Base-by-base conservation (phyloP, 2,329 filamentous ascomycete genomes). In the Nigrospora sphaerica region DNA sequence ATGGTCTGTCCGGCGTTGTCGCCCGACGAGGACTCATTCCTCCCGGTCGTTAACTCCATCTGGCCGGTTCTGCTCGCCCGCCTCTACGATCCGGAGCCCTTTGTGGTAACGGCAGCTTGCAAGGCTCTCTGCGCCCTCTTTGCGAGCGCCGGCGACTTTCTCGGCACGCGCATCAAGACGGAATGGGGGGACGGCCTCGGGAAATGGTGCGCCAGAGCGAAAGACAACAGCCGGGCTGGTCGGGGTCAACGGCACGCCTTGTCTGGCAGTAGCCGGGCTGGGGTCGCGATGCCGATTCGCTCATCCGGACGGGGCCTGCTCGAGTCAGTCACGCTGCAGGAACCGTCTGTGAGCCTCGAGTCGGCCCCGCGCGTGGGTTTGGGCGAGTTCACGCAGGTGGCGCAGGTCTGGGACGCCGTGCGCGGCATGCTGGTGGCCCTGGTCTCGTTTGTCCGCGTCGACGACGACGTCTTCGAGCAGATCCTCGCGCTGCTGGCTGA, bases 41-140 rank as follows among this genome's bases (percentile, higher is more conserved):
- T 98, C 2, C 93, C 93, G 0, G 75, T 97, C 0, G 82, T 97
- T 55, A 93, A 97, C 64, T 84, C 86, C 3, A 72, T 97, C 9
- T 98, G 92, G 92, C 90, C 91, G 0, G 85, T 95, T 7, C 70
- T 95, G 6, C 69, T 85, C 2, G 72, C 75, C n/a, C 75, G 83
- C 19, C 70, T 89, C 6, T 78, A 81, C 53, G 86, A 89, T 52
- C 53, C 67, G 4, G 83, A 89, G 62, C 69, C 79, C 0, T 86
- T 82, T 58, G 78, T 96, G 11, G 77, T 78, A 3, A 76, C 85
- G 10, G 80, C 83, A 14, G 83, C 89, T 6, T 82, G 88, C 48
- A 74, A 81, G 13, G 78, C 88, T 1, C 71, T 97, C 3, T 71
- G 71, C 2, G 70, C 76, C 12, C 74, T 96, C 47, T 95, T 88